phyloP scores from a whole-genome alignment of 345 rosid species.

The Physaria fendleri region DNA sequence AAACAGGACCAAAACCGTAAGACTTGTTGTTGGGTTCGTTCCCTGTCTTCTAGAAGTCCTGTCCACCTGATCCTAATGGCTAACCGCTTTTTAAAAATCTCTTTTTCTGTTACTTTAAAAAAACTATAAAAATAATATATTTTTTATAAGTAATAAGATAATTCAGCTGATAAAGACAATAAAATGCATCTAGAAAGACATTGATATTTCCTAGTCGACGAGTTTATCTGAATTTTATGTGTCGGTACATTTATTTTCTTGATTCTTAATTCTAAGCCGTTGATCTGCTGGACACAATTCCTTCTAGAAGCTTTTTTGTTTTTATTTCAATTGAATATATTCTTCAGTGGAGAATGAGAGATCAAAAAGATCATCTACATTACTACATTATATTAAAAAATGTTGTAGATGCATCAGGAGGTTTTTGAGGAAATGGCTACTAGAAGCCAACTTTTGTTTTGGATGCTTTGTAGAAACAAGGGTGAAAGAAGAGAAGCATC shows the following conservation, averaged over 20 bases:
- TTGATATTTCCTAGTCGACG: constrained; percentile 24
- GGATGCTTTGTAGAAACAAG: no score
- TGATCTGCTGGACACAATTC: not conserved
- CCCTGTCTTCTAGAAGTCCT: constrained; percentile 32
- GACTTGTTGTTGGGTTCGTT: not conserved
- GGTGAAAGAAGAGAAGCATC: no score
- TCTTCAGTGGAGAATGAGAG: constrained; percentile 2
- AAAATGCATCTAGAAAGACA: constrained; percentile 23
- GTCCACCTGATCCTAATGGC: constrained; percentile 7
- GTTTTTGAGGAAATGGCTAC: no score
- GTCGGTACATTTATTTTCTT: not conserved
- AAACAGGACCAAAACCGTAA: no score
- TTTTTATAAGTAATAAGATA: no score
- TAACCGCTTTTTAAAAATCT: not conserved
- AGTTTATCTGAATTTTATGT: not conserved
- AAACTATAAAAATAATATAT: not conserved
- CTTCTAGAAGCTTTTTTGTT: constrained; percentile 17
- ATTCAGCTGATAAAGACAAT: constrained; percentile 5
- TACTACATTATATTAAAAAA: no score
- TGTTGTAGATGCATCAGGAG: no score
- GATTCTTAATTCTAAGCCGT: constrained; percentile 3
- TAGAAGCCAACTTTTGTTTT: no score
- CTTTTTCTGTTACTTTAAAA: not conserved
- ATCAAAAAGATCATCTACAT: no score
- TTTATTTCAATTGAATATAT: not conserved